Conservation (phyloP, 1,139 yeast genomes). For the Pichia sp. region DNA sequence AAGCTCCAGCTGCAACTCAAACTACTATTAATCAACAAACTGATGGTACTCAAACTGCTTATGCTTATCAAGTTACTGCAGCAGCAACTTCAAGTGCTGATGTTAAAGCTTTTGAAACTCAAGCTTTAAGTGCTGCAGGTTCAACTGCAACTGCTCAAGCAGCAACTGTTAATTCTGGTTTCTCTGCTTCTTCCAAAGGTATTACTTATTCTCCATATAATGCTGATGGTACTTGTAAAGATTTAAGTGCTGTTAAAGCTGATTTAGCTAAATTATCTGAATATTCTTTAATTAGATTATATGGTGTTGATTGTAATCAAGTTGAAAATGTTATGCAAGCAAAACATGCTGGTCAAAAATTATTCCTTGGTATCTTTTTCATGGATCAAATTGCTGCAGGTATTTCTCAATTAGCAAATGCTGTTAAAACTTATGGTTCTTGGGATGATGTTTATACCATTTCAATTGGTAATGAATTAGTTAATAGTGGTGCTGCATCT, state of each 20-base stretch:
- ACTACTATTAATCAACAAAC: constrained; percentile 8
- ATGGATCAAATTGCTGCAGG: constrained; percentile 48
- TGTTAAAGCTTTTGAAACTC: constrained; percentile 19
- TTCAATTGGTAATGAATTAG: constrained; percentile 77
- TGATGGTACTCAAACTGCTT: constrained; percentile 28
- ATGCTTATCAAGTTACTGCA: constrained; percentile 22
- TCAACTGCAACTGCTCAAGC: constrained; percentile 21
- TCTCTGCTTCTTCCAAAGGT: constrained; percentile 47
- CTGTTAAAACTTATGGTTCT: constrained; percentile 52
- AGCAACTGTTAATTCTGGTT: not conserved
- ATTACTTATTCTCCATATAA: constrained; percentile 81
- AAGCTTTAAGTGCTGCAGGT: constrained; percentile 14
- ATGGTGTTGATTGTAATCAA: constrained; percentile 81
- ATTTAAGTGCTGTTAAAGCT: constrained; percentile 47
- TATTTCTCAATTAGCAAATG: constrained; percentile 46
- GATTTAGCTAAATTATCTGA: constrained; percentile 53
- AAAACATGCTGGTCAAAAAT: constrained; percentile 53
- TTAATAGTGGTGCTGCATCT: constrained; percentile 59
- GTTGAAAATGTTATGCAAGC: constrained; percentile 63
- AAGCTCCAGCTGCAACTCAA: constrained; percentile 31
- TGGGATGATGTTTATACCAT: constrained; percentile 73
- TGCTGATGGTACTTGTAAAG: constrained; percentile 66
- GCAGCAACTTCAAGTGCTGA: constrained; percentile 17
- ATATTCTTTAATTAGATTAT: constrained; percentile 62
- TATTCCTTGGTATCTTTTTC: constrained; percentile 67